Base-by-base conservation (phyloP, 106 monocot species). In the Xerophyta viscosa region DNA sequence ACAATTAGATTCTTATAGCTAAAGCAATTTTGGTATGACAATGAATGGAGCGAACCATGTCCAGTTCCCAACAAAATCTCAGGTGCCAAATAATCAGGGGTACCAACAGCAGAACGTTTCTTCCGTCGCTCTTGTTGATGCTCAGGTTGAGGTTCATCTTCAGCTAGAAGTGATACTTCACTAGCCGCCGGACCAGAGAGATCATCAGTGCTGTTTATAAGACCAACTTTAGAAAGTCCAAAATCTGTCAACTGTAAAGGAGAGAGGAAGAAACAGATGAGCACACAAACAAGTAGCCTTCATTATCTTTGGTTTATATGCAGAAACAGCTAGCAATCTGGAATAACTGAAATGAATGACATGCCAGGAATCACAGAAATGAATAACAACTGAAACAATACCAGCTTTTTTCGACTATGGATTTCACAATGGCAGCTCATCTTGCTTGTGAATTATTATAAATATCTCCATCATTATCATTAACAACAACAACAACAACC, bases 51-150 rank as follows among this genome's bases (percentile, higher is more conserved):
- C 79, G 8, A 49, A 98, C 98, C 90, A 83, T 98, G 98, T 47
- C 90, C 90, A 14, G 98, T 98, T 57, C 98, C 98, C 30, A 98
- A 60, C 17, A 98, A 82, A 23, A 98, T 98, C 63, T 98, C 98
- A 29, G 98, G 98, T 47, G 98, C 98, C 54, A 98, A 61, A 80
- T 98, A 98, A 80, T 98, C 98, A 74, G 98, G 98, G 25, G 98
- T 98, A 20, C 98, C 98, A 44, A 98, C 98, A 74, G 90, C 98
- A 66, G 98, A 98, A 33, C 86, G 98, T 49, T 94, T 84, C 63
- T 90, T 79, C 36, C 90, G 66, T 8, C 82, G 52, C 46, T 90
- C 98, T 31, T 68, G 73, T 22, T 98, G 90, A 73, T 98, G 49
- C 55, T 90, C 82, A 63, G 86, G 21, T 46, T 86, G 85, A 69